These are phyloP conservation scores for Candida nitratophila DNA, from an alignment of 805 yeast species.

Conservation along the genomic window DNA sequence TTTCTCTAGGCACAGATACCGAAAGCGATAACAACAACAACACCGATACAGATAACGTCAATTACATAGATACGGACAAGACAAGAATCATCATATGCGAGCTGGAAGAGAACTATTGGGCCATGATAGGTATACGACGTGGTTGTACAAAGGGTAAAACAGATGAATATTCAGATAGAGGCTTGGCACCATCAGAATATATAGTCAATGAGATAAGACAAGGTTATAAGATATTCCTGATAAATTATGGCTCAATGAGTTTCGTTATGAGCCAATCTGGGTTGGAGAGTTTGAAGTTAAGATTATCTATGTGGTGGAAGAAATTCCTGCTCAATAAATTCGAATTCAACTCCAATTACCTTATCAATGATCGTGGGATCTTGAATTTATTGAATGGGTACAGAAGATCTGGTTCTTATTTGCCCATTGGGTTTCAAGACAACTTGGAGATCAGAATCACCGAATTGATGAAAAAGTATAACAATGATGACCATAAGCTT, in stretches of 20 bases:
- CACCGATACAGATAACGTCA: not conserved
- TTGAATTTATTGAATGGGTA: slow-evolving; percentile 22
- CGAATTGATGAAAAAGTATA: slow-evolving; percentile 3
- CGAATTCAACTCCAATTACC: slow-evolving; percentile 16
- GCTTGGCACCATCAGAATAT: slow-evolving; percentile 27
- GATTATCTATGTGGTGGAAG: slow-evolving; percentile 28
- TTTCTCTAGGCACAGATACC: slow-evolving; percentile 3
- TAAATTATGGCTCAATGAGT: slow-evolving; percentile 25
- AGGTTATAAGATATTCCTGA: slow-evolving; percentile 27
- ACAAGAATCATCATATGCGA: slow-evolving; percentile 24
- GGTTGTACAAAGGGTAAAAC: slow-evolving; percentile 5
- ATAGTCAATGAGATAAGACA: slow-evolving; percentile 19
- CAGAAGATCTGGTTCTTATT: slow-evolving; percentile 21
- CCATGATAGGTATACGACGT: slow-evolving; percentile 21
- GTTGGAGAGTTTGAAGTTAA: slow-evolving; percentile 2
- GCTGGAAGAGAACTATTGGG: slow-evolving; percentile 26
- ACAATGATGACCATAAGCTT: slow-evolving; percentile 4
- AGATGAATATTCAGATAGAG: slow-evolving; percentile 15
- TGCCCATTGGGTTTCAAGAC: slow-evolving; percentile 23
- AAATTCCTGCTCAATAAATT: slow-evolving; percentile 25
- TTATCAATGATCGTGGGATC: slow-evolving; percentile 26
- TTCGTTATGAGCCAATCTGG: not conserved
- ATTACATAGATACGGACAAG: slow-evolving; percentile 25
- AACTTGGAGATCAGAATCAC: slow-evolving; percentile 17
- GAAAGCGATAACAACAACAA: not conserved